Conservation (phyloP, 2,329 filamentous ascomycete genomes). For the Paecilomyces niveus region DNA sequence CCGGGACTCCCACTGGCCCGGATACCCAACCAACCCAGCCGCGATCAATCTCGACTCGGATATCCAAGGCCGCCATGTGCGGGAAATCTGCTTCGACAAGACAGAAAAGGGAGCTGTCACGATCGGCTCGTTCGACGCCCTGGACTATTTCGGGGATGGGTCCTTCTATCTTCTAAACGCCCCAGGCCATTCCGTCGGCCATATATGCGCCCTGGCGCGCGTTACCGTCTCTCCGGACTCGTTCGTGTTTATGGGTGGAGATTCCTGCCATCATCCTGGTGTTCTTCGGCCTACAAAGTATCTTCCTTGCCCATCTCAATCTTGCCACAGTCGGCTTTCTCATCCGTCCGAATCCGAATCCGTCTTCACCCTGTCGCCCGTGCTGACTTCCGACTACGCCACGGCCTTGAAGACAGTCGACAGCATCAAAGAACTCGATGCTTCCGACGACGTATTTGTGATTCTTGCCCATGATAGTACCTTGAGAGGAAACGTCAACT, state of each 20-base stretch:
- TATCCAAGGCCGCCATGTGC: neutral
- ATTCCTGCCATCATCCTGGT: constrained; percentile 29
- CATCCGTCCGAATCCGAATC: too few species aligned
- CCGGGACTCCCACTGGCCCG: neutral
- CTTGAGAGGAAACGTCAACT: too few species aligned
- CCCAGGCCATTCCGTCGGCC: constrained; percentile 4
- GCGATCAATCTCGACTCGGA: neutral
- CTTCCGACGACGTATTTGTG: too few species aligned
- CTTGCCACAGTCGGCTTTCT: too few species aligned
- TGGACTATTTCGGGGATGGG: constrained; percentile 23
- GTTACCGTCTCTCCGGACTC: constrained; percentile 16
- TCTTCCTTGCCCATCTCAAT: too few species aligned
- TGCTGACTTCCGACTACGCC: too few species aligned
- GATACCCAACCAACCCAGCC: neutral
- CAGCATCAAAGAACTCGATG: too few species aligned
- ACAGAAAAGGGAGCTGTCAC: neutral
- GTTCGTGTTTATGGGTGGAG: constrained; percentile 10
- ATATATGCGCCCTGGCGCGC: constrained; percentile 36
- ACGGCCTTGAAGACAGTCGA: too few species aligned
- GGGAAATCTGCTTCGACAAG: neutral
- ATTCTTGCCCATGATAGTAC: too few species aligned
- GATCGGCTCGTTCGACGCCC: neutral
- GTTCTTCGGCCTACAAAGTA: too few species aligned
- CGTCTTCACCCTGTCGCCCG: too few species aligned
- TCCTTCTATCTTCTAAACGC: constrained; percentile 20